Base-by-base conservation (phyloP, 225 moss, liverwort and hornwort species). In the Antitrichia curtipendula region DNA sequence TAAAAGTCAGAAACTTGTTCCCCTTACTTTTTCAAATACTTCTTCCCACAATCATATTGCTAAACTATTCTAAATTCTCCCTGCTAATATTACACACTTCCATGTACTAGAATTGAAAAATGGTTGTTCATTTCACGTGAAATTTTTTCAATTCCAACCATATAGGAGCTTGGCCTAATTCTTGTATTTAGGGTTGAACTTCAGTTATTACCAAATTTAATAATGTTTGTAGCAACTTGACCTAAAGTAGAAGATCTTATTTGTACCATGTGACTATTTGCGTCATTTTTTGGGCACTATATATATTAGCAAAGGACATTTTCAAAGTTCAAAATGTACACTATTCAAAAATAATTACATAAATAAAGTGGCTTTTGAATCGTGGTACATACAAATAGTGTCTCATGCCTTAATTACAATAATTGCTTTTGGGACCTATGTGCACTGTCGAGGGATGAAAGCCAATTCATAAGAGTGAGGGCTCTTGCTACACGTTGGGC, bases 41-140 rank as follows among this genome's bases (percentile, higher is more conserved):
- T 24, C 2, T 21, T 4, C 3, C 4, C 8, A 24, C 25, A 25
- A 40, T 69, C 13, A 69, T 69, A 2, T 0, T 1, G 0, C 0
- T 3, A 40, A 69, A 21, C n/a, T n/a, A n/a, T 21, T 66, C 3
- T 1, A 2, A 40, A 23, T 8, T 2, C 4, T 8, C 13, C 7
- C 23, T 40, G 1, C 4, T 4, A 69, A 40, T 41, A 25, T 41
- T 69, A 4, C 3, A 13, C 1, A 69, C 1, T 41, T 69, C 15
- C 3, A 24, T 69, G 8, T 3, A 25, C 1, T 0, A 0, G 0
- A 69, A 14, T 20, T 15, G 0, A 1, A 40, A 69, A 40, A n/a
- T 8, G 1, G 25, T 40, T 25, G 24, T 40, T n/a, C n/a, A n/a
- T n/a, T 3, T 69, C 12, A 8, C 15, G 14, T 12, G 41, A 70